phyloP scores from a whole-genome alignment of 106 monocot species.

The Allium cepa region DNA sequence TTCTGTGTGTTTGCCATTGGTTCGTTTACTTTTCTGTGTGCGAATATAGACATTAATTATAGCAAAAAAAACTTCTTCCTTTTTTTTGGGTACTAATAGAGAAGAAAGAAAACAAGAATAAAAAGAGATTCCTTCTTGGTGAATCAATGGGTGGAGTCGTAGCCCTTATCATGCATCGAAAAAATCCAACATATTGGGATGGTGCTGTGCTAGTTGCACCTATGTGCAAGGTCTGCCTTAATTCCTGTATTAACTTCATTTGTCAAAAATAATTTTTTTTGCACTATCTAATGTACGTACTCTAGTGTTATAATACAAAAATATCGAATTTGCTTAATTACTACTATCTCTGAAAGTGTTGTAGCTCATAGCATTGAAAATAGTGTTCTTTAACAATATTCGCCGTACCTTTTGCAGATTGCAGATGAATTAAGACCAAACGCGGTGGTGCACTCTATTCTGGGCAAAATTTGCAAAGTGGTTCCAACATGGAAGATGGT shows the following conservation, averaged over 20 bases:
- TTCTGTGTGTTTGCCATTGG: too few relatives aligned
- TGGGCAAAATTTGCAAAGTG: slow-evolving; percentile 21
- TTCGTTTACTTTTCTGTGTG: too few relatives aligned
- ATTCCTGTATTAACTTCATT: too few relatives aligned
- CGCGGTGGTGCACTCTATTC: slow-evolving; percentile 26
- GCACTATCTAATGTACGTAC: too few relatives aligned
- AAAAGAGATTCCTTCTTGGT: slow-evolving; percentile 42
- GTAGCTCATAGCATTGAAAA: too few relatives aligned
- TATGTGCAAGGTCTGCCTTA: slow-evolving; percentile 52
- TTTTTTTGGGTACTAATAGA: slow-evolving; percentile 9
- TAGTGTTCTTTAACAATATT: too few relatives aligned
- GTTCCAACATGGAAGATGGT: slow-evolving; percentile 57
- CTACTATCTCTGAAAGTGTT: too few relatives aligned
- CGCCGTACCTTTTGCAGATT: slow-evolving; percentile 18
- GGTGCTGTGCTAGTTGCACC: slow-evolving; percentile 64
- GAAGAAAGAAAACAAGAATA: slow-evolving; percentile 40
- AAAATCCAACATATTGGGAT: slow-evolving; percentile 43
- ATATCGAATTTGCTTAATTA: too few relatives aligned
- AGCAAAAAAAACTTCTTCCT: too few relatives aligned
- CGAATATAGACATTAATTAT: too few relatives aligned
- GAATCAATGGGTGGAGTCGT: slow-evolving; percentile 81
- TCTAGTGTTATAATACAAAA: too few relatives aligned
- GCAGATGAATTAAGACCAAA: slow-evolving; percentile 56
- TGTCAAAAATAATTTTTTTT: too few relatives aligned
- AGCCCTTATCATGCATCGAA: slow-evolving; percentile 31